Evolutionary conservation across 2,329 filamentous ascomycete species (phyloP).

Genomic region (Grosmannia penicillata): DNA sequence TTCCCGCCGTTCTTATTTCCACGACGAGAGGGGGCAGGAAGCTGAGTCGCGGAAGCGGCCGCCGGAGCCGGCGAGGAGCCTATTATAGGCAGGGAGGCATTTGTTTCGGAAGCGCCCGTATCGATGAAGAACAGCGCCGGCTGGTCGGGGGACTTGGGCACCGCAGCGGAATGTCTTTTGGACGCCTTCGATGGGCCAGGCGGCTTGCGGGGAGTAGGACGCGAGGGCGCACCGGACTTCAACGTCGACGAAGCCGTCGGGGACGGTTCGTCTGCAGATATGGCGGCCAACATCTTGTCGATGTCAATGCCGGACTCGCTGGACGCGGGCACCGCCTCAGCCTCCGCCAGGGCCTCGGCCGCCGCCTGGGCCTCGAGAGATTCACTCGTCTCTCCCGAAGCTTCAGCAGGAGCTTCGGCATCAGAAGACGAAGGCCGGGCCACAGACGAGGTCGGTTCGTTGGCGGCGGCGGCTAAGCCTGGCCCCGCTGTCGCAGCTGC

Average conservation of each 20-base stretch:
- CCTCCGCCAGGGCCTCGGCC: background rate
- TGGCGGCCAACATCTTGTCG: conserved; percentile 21
- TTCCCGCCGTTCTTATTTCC: conserved; percentile 4
- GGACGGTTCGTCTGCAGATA: conserved; percentile 15
- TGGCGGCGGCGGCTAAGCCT: too few relatives aligned
- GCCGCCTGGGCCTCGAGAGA: background rate
- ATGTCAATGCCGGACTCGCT: conserved; percentile 15
- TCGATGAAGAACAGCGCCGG: background rate
- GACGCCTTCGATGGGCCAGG: conserved; percentile 1
- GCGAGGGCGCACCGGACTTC: conserved; percentile 3
- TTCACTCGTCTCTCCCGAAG: too few relatives aligned
- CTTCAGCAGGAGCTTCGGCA: background rate
- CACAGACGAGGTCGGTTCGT: too few relatives aligned
- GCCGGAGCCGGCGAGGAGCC: conserved; percentile 1
- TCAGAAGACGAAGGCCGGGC: too few relatives aligned
- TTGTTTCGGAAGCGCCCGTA: conserved; percentile 5
- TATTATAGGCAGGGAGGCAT: background rate
- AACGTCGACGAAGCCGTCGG: conserved; percentile 7
- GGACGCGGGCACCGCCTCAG: conserved; percentile 4
- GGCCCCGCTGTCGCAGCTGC: too few relatives aligned
- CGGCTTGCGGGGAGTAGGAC: background rate
- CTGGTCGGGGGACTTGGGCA: conserved; percentile 1
- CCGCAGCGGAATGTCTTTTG: conserved; percentile 5
- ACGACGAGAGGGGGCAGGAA: background rate
- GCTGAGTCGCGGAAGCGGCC: background rate